phyloP scores from a whole-genome alignment of 2,329 filamentous ascomycete genomes.

The Laburnicola sp. region DNA sequence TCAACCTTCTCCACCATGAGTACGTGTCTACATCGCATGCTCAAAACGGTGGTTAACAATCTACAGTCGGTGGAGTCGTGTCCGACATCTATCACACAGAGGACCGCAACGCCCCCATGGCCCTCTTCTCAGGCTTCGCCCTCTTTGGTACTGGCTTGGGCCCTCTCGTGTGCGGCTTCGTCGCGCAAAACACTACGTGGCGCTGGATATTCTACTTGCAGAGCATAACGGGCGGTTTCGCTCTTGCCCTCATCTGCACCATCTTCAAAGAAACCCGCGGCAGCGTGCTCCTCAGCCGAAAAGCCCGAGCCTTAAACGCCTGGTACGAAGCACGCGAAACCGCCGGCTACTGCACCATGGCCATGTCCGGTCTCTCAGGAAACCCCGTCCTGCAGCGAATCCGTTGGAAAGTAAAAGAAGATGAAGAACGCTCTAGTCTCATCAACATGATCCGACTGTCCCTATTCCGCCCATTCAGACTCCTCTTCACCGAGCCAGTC shows the following conservation, averaged over 20 bases:
- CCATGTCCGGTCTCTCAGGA: slow-evolving; percentile 43
- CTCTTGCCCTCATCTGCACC: slow-evolving; percentile 66
- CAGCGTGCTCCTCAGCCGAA: slow-evolving; percentile 75
- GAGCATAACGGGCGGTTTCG: slow-evolving; percentile 65
- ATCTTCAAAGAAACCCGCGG: slow-evolving; percentile 83
- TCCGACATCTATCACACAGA: slow-evolving; percentile 80
- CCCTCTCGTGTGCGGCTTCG: slow-evolving; percentile 70
- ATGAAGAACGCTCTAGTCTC: slow-evolving; percentile 73
- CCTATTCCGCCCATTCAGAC: slow-evolving; percentile 74
- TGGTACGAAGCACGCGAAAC: slow-evolving; percentile 78
- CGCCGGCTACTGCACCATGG: slow-evolving; percentile 61
- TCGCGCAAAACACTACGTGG: slow-evolving; percentile 71
- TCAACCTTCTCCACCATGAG: slow-evolving; percentile 79
- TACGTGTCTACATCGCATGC: slow-evolving; percentile 6
- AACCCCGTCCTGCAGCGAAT: slow-evolving; percentile 58
- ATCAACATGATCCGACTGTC: slow-evolving; percentile 72
- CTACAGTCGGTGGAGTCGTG: slow-evolving; percentile 79
- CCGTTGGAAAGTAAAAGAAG: slow-evolving; percentile 77
- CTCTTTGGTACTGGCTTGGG: slow-evolving; percentile 79
- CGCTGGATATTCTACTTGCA: slow-evolving; percentile 91
- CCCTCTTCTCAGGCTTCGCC: slow-evolving; percentile 78
- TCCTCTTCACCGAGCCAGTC: slow-evolving; percentile 74
- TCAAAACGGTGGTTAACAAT: too few species aligned
- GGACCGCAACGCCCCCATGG: slow-evolving; percentile 86
- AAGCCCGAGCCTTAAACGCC: slow-evolving; percentile 71